phyloP scores from a whole-genome alignment of 2,329 filamentous ascomycete genomes.

The Aspergillus sp. region DNA sequence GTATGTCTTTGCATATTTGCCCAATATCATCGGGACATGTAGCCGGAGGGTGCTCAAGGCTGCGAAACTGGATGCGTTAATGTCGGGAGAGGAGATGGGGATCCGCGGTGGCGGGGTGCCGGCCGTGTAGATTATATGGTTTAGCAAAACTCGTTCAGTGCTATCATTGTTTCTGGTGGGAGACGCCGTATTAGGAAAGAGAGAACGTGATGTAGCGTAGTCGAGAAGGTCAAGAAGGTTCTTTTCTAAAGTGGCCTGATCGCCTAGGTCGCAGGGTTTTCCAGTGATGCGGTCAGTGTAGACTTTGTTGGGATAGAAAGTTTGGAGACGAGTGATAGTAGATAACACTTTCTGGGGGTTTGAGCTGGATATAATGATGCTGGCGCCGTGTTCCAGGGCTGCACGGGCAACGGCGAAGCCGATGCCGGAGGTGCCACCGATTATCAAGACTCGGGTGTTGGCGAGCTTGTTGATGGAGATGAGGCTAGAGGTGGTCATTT shows the following conservation, averaged over 20 bases:
- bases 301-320: constrained; percentile 43
- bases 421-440: constrained; percentile 56
- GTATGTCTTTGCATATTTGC: constrained; percentile 43
- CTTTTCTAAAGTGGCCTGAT: constrained; percentile 44
- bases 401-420: constrained; percentile 56
- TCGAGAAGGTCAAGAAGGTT: constrained; percentile 49
- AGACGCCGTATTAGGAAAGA: constrained; percentile 5
- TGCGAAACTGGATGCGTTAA: constrained; percentile 18
- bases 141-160: constrained; percentile 30
- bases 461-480: constrained; percentile 48
- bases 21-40: constrained; percentile 40
- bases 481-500: background rate
- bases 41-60: constrained; percentile 35
- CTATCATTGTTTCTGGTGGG: constrained; percentile 13
- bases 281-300: constrained; percentile 40
- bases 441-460: constrained; percentile 50
- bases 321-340: constrained; percentile 43
- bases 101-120: constrained; percentile 38
- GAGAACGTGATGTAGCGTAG: constrained; percentile 25
- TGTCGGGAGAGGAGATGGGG: constrained; percentile 31
- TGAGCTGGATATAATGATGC: constrained; percentile 53
- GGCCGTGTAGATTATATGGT: constrained; percentile 57
- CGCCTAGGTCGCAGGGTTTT: constrained; percentile 47
- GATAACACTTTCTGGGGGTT: constrained; percentile 38
- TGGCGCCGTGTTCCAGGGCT: constrained; percentile 51